Base-by-base conservation (phyloP, 345 rosid species). In the Garcia nutans region DNA sequence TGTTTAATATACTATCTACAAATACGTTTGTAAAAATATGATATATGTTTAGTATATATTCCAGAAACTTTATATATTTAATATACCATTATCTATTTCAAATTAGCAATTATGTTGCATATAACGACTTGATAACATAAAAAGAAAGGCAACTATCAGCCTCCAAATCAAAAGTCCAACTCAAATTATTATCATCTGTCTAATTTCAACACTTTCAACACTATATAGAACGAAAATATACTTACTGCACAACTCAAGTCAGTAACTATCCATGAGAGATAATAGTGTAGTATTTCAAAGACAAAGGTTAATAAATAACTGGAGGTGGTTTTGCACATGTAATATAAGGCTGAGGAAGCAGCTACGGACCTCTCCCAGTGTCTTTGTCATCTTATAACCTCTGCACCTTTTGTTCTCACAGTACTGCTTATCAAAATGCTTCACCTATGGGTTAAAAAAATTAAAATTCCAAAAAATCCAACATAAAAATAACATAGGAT, bases 371-470 rank as follows among this genome's bases (percentile, higher is more conserved):
- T 81, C 88, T 84, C 90, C 90, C 89, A 47, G 86, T 67, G 60
- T 83, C 87, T 74, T 74, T 83, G 76, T 91, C 98, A 68, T 91
- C 97, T 77, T 90, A 83, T 68, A 89, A 77, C 83, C 96, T 90
- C 71, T 82, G 85, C 22, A 88, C 84, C 88, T 87, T 87, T 91
- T 94, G 83, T 88, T 87, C 85, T 83, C 80, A 76, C 93, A 87
- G 24, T 90, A 86, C 84, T 77, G 81, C 79, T 95, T 80, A 83
- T 92, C 97, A 64, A 94, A 92, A 91, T 90, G 97, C 82, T 91
- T 94, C 88, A 94, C 94, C 98, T 92, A 13, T 65, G 77, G 5
- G 59, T 57, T 37, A 60, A 68, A 59, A n/a, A 63, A 16, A 5
- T n/a, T 6, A 64, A 20, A 6, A 26, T 13, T 28, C 0, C 12